Conservation (phyloP, 148 eudicot genomes). For the Agrostemma githago region DNA sequence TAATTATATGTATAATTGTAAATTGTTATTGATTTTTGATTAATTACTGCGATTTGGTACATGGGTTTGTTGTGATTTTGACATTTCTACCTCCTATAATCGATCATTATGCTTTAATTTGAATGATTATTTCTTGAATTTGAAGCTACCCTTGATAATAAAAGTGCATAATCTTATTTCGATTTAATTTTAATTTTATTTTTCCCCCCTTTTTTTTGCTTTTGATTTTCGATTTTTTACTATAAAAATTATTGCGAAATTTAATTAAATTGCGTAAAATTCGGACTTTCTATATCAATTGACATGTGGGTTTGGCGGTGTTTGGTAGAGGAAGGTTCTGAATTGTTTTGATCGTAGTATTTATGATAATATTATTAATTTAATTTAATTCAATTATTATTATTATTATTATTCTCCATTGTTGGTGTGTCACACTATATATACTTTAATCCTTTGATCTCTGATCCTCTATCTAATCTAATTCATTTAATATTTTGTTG, state of each 20-base stretch:
- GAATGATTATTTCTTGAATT: constrained; percentile 25
- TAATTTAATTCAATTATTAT: not conserved
- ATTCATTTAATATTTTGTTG: not conserved
- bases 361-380: not conserved
- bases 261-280: constrained; percentile 26
- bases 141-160: constrained; percentile 18
- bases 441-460: constrained; percentile 17
- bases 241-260: not conserved
- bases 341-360: constrained; percentile 14
- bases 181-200: not conserved
- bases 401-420: not conserved
- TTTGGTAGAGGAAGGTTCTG: constrained; percentile 26
- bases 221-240: not conserved
- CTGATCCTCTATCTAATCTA: not conserved
- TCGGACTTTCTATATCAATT: constrained; percentile 22
- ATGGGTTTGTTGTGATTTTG: constrained; percentile 16
- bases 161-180: too few species aligned
- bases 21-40: not conserved
- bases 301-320: constrained; percentile 24
- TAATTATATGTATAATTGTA: not conserved
- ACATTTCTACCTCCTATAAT: not conserved
- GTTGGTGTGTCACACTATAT: constrained; percentile 12
- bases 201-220: not conserved
- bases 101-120: not conserved
- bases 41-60: not conserved